Evolutionary conservation across 441 rosid species (phyloP), one percentile per base, ranked within the genome.

Genomic region (Kokia cookei): DNA sequence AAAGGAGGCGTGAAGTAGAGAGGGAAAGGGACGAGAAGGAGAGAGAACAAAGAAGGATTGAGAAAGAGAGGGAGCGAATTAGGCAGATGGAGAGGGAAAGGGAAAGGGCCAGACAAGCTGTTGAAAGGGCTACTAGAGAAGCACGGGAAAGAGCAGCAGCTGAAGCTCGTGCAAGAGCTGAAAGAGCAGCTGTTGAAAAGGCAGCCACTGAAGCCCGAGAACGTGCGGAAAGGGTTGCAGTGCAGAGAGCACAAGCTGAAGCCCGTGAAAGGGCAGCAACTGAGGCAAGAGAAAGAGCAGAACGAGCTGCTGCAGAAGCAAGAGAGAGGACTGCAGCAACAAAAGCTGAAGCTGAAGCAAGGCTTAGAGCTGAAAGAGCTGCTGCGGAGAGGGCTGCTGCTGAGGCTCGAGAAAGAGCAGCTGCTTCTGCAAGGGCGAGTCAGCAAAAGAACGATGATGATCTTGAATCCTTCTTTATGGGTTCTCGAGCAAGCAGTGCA

Each of bases 41-140:
- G 82, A 86, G 86, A 76, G 92, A 86, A 72, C 87, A 71, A 65
- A 85, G 89, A 77, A 84, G 89, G 78, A 81, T 85, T 45, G 96
- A 91, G 80, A 89, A 73, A 71, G 89, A 86, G 82, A 83, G 81
- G 81, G 83, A 77, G 69, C 77, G 74, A 67, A 74, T 53, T n/a
- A 82, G 81, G 80, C 82, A 76, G 76, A 73, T 75, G 42, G 83
- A 75, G 79, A 85, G 82, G 59, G 97, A 91, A 77, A 84, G 92
- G 82, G 88, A 84, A 75, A 80, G 75, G 84, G 94, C 89, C 50
- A 87, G 97, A 74, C 97, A 92, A 78, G 98, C 89, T 7, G 97
- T 94, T 69, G 98, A 93, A 81, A 90, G 98, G 82, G 99, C 96
- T 78, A 91, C 94, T 58, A 89, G 96, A 84, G 98, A 95, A 86